Conservation (phyloP, 2,329 filamentous ascomycete species). For the Monascus ruber region DNA sequence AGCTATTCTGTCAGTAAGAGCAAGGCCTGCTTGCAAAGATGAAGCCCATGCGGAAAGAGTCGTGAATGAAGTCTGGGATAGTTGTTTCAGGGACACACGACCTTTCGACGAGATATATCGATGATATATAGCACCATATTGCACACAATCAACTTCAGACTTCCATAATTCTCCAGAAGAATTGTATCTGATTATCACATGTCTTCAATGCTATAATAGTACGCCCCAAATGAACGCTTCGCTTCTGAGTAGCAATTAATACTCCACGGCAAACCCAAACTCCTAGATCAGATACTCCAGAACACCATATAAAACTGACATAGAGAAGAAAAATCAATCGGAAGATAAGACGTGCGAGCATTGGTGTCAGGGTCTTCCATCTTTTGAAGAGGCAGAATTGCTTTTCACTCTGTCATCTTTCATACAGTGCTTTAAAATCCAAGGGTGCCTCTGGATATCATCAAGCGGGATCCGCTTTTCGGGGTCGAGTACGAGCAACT, state of each 20-base stretch:
- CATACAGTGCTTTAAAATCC: slow-evolving; percentile 92
- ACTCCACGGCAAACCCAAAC: too few relatives aligned
- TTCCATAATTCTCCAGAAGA: too few relatives aligned
- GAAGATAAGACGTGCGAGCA: too few relatives aligned
- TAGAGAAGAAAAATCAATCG: too few relatives aligned
- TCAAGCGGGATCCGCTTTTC: slow-evolving; percentile 87
- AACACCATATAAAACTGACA: too few relatives aligned
- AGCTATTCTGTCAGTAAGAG: slow-evolving; percentile 68
- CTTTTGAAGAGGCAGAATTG: slow-evolving; percentile 27
- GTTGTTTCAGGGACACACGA: slow-evolving; percentile 84
- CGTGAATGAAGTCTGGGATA: slow-evolving; percentile 98
- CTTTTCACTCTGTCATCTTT: slow-evolving; percentile 39
- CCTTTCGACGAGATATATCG: slow-evolving; percentile 96
- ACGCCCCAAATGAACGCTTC: too few relatives aligned
- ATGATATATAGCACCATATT: slow-evolving; percentile 15
- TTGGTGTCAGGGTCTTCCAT: slow-evolving; percentile 15
- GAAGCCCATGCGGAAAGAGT: slow-evolving; percentile 76
- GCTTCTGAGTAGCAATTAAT: too few relatives aligned
- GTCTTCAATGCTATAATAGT: too few relatives aligned
- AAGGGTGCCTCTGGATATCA: slow-evolving; percentile 79
- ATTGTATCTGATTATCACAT: too few relatives aligned
- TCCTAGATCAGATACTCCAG: too few relatives aligned
- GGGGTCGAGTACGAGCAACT: slow-evolving; percentile 83
- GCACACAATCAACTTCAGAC: too few relatives aligned
- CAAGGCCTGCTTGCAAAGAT: slow-evolving; percentile 69